These are phyloP conservation scores for Cyclotella distinguenda DNA, from an alignment of 108 stramenopile species.

Conservation along the genomic window DNA sequence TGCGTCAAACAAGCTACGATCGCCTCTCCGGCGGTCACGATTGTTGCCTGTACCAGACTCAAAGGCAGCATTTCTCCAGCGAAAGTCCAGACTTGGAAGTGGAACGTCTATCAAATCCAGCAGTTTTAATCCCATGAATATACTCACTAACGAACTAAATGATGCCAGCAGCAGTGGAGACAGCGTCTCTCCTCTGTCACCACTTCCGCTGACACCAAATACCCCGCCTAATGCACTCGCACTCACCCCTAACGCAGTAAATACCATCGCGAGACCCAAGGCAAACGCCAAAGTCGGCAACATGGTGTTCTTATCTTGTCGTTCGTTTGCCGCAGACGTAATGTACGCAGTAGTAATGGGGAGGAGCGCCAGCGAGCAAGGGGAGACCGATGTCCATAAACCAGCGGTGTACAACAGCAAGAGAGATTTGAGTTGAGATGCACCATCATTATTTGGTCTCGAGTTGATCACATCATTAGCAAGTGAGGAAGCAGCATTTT, in stretches of 20 bases:
- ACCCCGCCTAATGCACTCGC: constrained; percentile 72
- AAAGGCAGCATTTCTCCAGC: constrained; percentile 8
- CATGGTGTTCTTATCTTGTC: constrained; percentile 56
- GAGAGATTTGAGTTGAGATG: constrained; percentile 28
- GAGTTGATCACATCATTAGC: constrained; percentile 56
- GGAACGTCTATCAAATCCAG: constrained; percentile 69
- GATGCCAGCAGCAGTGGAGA: constrained; percentile 4
- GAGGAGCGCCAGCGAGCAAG: constrained; percentile 78
- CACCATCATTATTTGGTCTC: background rate
- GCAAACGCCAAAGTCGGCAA: constrained; percentile 69
- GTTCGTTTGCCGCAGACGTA: constrained; percentile 61
- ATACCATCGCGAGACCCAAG: constrained; percentile 69
- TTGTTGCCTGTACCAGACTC: constrained; percentile 9
- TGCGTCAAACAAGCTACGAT: constrained; percentile 40
- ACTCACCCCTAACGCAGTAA: constrained; percentile 71
- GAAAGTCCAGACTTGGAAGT: constrained; percentile 52
- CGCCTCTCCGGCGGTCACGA: constrained; percentile 2
- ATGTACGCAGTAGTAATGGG: constrained; percentile 79
- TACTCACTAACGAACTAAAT: constrained; percentile 61
- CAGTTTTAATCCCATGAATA: constrained; percentile 77
- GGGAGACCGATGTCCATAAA: constrained; percentile 65
- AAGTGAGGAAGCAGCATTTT: constrained; percentile 56
- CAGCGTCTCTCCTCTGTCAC: background rate
- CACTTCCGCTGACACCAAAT: constrained; percentile 51
- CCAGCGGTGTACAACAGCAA: constrained; percentile 78